Percentiles rank a stretch among this genome's conserved stretches.
Evolutionary conservation across 163 green algal species (phyloP).

Genomic region (Trebouxiophyceae sp.): DNA sequence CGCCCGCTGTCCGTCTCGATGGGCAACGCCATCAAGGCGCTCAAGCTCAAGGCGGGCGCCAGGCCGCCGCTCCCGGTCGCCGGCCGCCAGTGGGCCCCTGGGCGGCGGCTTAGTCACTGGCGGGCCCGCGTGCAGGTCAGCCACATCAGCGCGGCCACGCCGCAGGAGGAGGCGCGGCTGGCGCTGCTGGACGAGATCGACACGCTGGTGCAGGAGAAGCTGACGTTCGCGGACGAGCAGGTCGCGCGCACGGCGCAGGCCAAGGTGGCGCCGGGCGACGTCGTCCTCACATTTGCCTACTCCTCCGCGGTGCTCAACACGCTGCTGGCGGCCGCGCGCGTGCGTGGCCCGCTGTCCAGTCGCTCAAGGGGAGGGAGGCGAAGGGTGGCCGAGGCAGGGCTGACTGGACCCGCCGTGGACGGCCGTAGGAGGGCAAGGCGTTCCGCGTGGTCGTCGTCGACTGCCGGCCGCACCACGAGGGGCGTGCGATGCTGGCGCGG

Average conservation of each 20-base stretch:
- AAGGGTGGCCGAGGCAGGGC: too few species aligned
- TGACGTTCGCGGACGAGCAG: slow-evolving; percentile 39
- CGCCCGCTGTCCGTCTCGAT: slow-evolving; percentile 80
- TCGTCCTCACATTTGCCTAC: slow-evolving; percentile 85
- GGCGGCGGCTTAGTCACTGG: too few species aligned
- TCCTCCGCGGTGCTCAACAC: slow-evolving; percentile 57
- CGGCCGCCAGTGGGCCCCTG: too few species aligned
- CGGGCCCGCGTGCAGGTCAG: slow-evolving; percentile 31
- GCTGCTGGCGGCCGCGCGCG: slow-evolving; percentile 44
- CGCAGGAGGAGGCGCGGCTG: slow-evolving; percentile 46
- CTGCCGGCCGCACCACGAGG: slow-evolving; percentile 72
- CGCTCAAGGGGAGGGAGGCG: too few species aligned
- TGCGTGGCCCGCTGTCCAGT: not conserved
- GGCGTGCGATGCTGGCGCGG: slow-evolving; percentile 46
- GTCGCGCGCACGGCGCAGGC: slow-evolving; percentile 28
- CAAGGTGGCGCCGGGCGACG: slow-evolving; percentile 77
- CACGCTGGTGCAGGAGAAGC: slow-evolving; percentile 56
- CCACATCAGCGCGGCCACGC: slow-evolving; percentile 24
- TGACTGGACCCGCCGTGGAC: too few species aligned
- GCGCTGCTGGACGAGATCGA: slow-evolving; percentile 45
- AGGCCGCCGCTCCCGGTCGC: too few species aligned
- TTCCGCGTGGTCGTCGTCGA: slow-evolving; percentile 89
- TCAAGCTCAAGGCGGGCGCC: slow-evolving; percentile 58
- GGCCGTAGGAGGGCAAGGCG: slow-evolving; percentile 27
- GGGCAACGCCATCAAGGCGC: slow-evolving; percentile 90